phyloP scores from a whole-genome alignment of 768 basidiomycete species.

The Rhizopogon roseolus region DNA sequence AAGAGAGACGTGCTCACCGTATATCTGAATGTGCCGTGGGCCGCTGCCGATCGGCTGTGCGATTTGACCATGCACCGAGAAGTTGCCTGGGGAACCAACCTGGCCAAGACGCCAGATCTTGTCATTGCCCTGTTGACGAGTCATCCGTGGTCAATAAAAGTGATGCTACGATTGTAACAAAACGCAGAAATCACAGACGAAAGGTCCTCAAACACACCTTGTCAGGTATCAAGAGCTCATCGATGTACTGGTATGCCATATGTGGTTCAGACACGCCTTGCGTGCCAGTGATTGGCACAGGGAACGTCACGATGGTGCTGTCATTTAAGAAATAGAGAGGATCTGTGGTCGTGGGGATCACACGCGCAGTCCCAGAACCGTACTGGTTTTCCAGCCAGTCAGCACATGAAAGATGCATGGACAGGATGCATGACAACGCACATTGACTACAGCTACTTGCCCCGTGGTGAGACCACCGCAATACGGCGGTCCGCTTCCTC shows the following conservation, averaged over 20 bases:
- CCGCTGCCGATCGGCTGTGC: slow-evolving; percentile 59
- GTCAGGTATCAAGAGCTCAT: slow-evolving; percentile 62
- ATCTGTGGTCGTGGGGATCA: slow-evolving; percentile 44
- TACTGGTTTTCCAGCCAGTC: slow-evolving; percentile 31
- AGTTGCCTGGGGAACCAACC: slow-evolving; percentile 37
- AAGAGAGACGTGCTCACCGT: slow-evolving; percentile 18
- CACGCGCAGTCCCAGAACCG: slow-evolving; percentile 45
- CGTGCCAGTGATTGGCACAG: slow-evolving; percentile 29
- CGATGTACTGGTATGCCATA: slow-evolving; percentile 52
- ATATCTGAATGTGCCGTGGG: slow-evolving; percentile 46
- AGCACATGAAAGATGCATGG: not conserved
- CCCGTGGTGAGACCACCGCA: slow-evolving; percentile 47
- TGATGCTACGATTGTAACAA: not conserved
- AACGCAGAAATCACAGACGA: not conserved
- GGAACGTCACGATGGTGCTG: slow-evolving; percentile 50
- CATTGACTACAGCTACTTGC: slow-evolving; percentile 57
- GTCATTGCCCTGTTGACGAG: slow-evolving; percentile 48
- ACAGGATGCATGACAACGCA: slow-evolving; percentile 21
- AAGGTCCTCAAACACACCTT: slow-evolving; percentile 36
- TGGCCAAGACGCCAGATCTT: slow-evolving; percentile 62
- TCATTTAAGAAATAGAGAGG: slow-evolving; percentile 25
- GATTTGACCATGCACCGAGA: slow-evolving; percentile 56
- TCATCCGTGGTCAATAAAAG: not conserved
- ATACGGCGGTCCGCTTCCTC: slow-evolving; percentile 50
- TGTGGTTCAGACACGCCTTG: slow-evolving; percentile 54